These are phyloP conservation scores for Licmophora abbreviata DNA, from an alignment of 108 stramenopile species.

Conservation along the genomic window DNA sequence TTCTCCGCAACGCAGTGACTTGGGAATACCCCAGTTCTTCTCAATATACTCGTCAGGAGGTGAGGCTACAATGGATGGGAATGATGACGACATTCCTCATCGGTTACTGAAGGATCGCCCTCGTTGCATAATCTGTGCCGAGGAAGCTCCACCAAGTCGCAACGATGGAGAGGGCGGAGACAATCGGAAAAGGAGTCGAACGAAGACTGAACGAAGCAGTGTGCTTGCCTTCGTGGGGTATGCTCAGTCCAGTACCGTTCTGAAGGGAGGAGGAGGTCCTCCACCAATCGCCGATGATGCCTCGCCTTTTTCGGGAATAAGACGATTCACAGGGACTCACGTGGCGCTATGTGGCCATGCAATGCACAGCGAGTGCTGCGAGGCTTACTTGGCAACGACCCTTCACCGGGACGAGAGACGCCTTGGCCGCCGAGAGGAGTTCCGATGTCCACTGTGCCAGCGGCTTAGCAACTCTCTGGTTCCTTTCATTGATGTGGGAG, in stretches of 20 bases:
- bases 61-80: neutral
- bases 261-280: conserved; percentile 70
- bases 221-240: conserved; percentile 78
- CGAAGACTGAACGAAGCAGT: conserved; percentile 35
- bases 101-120: conserved; percentile 52
- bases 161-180: conserved; percentile 13
- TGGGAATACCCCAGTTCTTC: too few species aligned
- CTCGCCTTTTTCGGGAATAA: conserved; percentile 15
- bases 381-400: conserved; percentile 61
- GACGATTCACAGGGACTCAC: conserved; percentile 68
- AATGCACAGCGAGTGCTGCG: conserved; percentile 76
- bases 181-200: conserved; percentile 28
- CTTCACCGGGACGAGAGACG: conserved; percentile 59
- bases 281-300: conserved; percentile 14
- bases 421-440: conserved; percentile 59
- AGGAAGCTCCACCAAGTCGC: conserved; percentile 21
- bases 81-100: conserved; percentile 18
- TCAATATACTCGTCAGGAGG: too few species aligned
- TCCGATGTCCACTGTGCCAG: conserved; percentile 77
- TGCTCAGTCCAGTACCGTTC: conserved; percentile 69
- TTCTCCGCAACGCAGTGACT: too few species aligned
- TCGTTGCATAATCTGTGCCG: conserved; percentile 75
- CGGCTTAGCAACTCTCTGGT: conserved; percentile 73
- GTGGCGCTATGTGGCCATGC: conserved; percentile 83
- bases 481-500: conserved; percentile 81